Percentiles rank a stretch among this genome's conserved stretches.
Evolutionary conservation across 805 yeast genomes (phyloP).

Genomic region (Barnettozyma sucrosica): DNA sequence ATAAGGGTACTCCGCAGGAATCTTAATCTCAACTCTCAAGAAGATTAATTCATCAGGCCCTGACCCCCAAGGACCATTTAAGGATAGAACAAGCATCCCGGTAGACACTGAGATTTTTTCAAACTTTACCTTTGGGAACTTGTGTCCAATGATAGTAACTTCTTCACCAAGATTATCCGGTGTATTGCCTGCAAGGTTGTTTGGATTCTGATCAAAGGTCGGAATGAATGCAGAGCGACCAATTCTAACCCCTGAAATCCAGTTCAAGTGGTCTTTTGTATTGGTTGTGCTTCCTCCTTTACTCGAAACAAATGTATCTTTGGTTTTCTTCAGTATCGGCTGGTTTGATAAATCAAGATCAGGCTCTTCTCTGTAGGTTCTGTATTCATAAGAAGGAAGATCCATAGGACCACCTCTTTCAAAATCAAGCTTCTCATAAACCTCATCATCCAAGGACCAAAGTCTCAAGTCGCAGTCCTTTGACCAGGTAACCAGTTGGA

Average conservation of each 20-base stretch:
- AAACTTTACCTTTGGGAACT: constrained; percentile 79
- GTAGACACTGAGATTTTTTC: constrained; percentile 86
- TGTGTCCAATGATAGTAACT: constrained; percentile 80
- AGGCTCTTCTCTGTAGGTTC: constrained; percentile 51
- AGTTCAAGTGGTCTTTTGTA: constrained; percentile 65
- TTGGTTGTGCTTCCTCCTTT: constrained; percentile 30
- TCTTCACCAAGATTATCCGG: constrained; percentile 84
- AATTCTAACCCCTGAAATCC: constrained; percentile 91
- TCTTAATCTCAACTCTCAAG: constrained; percentile 59
- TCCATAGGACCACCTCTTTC: constrained; percentile 33
- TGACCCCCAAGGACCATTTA: constrained; percentile 72
- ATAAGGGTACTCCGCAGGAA: constrained; percentile 71
- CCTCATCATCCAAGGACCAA: constrained; percentile 61
- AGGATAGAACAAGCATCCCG: constrained; percentile 69
- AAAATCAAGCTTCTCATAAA: constrained; percentile 43
- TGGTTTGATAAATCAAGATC: constrained; percentile 27
- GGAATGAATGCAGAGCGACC: constrained; percentile 26
- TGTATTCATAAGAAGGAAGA: constrained; percentile 36
- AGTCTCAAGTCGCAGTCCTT: constrained; percentile 77
- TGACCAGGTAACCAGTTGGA: constrained; percentile 91
- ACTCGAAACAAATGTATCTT: constrained; percentile 35
- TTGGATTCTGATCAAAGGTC: constrained; percentile 26
- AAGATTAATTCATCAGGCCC: constrained; percentile 45
- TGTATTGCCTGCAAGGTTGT: constrained; percentile 32
- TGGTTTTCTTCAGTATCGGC: constrained; percentile 31